A percentile compares a stretch with the other conserved stretches of the same genome.
phyloP scores from a whole-genome alignment of 371 early-diverging fungal genomes.

The Mucor circinelloides region DNA sequence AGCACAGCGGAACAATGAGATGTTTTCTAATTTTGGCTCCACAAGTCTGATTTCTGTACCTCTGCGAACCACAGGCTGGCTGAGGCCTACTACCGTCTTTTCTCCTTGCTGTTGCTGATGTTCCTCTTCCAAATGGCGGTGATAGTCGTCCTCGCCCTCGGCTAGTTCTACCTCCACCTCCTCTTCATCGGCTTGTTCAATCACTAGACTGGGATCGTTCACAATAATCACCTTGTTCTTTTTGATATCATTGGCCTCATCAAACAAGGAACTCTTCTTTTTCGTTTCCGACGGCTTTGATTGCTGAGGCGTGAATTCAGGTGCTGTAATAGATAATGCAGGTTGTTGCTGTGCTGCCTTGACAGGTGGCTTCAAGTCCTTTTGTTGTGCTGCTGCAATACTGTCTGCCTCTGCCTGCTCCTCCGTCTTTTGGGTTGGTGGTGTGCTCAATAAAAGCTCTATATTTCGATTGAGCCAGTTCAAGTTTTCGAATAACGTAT shows the following conservation, averaged over 20 bases:
- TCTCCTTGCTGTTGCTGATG: constrained; percentile 8
- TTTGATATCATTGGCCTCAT: constrained; percentile 18
- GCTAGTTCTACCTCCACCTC: constrained; percentile 21
- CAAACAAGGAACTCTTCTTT: constrained; percentile 24
- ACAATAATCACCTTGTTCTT: constrained; percentile 39
- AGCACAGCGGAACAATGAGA: constrained; percentile 65
- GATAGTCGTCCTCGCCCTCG: constrained; percentile 3
- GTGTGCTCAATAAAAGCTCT: constrained; percentile 20
- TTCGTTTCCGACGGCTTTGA: background rate
- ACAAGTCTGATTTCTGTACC: constrained; percentile 76
- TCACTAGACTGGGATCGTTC: constrained; percentile 31
- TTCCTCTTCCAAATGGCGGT: background rate
- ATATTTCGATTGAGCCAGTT: constrained; percentile 72
- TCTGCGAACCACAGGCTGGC: constrained; percentile 39
- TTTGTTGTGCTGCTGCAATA: constrained; percentile 18
- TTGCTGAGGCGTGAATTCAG: constrained; percentile 12
- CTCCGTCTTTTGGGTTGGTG: constrained; percentile 19
- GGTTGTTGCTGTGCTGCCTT: constrained; percentile 4
- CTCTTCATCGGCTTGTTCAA: constrained; percentile 31
- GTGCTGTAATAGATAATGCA: constrained; percentile 9
- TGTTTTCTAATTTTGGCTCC: constrained; percentile 55
- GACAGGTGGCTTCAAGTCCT: constrained; percentile 11
- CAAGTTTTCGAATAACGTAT: constrained; percentile 55
- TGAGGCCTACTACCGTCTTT: background rate
- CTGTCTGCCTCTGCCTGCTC: constrained; percentile 17